Base-by-base conservation (phyloP, 1,284 basidiomycete species). In the Omphalotus olearius region DNA sequence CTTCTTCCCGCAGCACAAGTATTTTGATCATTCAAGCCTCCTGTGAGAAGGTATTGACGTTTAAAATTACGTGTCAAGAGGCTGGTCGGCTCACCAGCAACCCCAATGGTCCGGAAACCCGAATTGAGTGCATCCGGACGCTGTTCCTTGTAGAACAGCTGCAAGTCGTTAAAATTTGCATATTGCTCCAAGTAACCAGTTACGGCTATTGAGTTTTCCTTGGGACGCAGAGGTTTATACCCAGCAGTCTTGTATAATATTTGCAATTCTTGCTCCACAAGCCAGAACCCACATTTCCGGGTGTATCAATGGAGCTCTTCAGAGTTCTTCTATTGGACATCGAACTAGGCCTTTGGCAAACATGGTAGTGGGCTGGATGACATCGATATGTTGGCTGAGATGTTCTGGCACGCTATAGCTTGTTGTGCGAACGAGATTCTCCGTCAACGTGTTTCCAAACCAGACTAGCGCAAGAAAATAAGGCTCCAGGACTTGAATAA, bases 281-380 rank as follows among this genome's bases (percentile, higher is more conserved):
- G 33, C 69, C 72, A 18, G 71, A 64, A 20, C 63, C 65, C 0
- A 68, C 54, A 9, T 69, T 60, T 0, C 62, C 57, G 14, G 69
- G 2, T 57, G 40, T 16, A 11, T 62, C 40, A 13, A 52, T 4
- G 38, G 53, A 6, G 3, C 45, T 16, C 18, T 43, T 14, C 26
- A 36, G 43, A 1, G 52, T 41, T 5, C 55, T 52, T 38, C 62
- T 64, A 10, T 54, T 52, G 20, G 59, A 39, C 10, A n/a, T 44
- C 51, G 42, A 45, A 56, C 51, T 81, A 66, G 10, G 65, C 64
- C 53, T 69, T 75, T 58, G 40, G 75, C 73, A 61, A 90, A 91
- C 65, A 83, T 75, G 0, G 85, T 88, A 0, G 88, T 91, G 0
- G 88, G 88, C 54, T 87, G 83, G 37, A 91, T 72, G 33, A 89